These are phyloP conservation scores for Podila epicladia DNA, from an alignment of 192 early-diverging fungal genomes.

Conservation along the genomic window DNA sequence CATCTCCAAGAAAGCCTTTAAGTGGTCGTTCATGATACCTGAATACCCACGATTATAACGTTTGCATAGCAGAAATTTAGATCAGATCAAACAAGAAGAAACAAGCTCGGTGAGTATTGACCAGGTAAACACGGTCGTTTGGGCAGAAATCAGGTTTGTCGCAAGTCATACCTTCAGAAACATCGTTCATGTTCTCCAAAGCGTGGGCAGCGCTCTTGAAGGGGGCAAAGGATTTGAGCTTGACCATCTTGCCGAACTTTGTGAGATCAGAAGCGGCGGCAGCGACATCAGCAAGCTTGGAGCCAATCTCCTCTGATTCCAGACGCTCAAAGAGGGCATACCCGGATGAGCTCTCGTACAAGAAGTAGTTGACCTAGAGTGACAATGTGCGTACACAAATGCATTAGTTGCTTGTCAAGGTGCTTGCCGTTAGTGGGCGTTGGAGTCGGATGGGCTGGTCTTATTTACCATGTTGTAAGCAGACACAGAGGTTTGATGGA, in stretches of 20 bases:
- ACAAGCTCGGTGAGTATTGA: not conserved
- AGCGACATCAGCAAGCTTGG: constrained; percentile 91
- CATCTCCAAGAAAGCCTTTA: constrained; percentile 95
- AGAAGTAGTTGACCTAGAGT: constrained; percentile 67
- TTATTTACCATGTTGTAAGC: not conserved
- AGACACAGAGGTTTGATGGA: not conserved
- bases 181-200: constrained; percentile 97
- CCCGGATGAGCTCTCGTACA: constrained; percentile 96
- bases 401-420: no score
- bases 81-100: not conserved
- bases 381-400: no score
- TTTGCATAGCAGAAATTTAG: no score
- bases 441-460: not conserved
- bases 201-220: constrained; percentile 98
- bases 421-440: no score
- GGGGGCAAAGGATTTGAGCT: constrained; percentile 94
- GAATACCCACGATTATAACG: constrained; percentile 48
- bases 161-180: constrained; percentile 87
- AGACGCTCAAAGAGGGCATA: constrained; percentile 96
- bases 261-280: constrained; percentile 82
- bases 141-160: no score
- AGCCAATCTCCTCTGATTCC: constrained; percentile 94
- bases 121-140: not conserved
- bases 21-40: constrained; percentile 87
- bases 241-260: constrained; percentile 91